Evolutionary conservation across 305 asterid genomes (phyloP), one percentile per base, ranked within the genome.

Genomic region (Fraxinus floribunda): DNA sequence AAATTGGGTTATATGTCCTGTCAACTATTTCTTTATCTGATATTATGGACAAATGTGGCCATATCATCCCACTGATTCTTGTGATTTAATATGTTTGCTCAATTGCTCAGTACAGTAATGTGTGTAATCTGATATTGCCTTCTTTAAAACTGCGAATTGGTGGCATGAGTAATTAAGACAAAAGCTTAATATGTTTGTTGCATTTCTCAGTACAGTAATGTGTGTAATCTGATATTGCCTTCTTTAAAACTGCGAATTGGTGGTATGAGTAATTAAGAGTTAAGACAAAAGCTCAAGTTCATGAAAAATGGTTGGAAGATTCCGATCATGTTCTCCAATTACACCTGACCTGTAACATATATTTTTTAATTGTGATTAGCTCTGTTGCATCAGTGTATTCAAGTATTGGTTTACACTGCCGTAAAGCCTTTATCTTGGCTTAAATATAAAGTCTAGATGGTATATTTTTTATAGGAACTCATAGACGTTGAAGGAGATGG

Each of bases 401-500:
- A 78, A 24, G 41, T 55, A 62, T 64, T 79, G 78, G 5, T 75
- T 74, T 70, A 55, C 76, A 41, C 78, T 76, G 44, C 82, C 36
- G 55, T 35, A 76, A 81, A 52, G 18, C 60, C 77, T 62, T 16
- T 79, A 66, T 75, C 76, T n/a, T 80, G 75, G 77, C 75, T 71
- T 26, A 34, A 60, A 70, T 38, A 74, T 81, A 77, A 83, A 26
- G 39, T 34, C 32, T 75, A 77, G 81, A 35, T 76, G 62, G 49
- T 86, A 41, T 78, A 52, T 82, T 84, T 81, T 46, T 18, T 88
- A 88, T 89, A 95, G 99, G 99, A 95, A 85, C 98, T 95, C 84
- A 94, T 95, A 75, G 99, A 95, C 76, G 97, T 95, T 75, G 99
- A 95, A 90, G 99, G 99, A 83, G 99, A 95, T 90, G 99, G 99